Conservation (phyloP, 305 asterid genomes). For the Fraxinus xanthoxyloides region DNA sequence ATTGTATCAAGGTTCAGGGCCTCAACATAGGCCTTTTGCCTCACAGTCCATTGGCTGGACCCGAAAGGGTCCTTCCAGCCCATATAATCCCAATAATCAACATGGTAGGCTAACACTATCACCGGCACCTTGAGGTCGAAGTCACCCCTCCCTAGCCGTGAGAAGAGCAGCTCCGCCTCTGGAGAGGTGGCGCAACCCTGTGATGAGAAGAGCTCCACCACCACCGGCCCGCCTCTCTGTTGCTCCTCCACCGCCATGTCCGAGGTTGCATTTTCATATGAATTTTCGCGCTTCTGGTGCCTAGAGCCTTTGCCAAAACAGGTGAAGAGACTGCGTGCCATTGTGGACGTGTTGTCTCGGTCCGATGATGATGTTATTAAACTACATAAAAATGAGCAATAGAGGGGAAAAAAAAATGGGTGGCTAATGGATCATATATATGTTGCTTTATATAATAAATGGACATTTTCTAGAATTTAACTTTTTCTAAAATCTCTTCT, state of each 20-base stretch:
- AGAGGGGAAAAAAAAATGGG: background rate
- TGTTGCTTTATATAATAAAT: background rate
- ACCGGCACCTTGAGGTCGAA: conserved; percentile 59
- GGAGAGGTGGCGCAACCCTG: conserved; percentile 92
- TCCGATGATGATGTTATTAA: conserved; percentile 2
- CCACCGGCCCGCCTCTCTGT: conserved; percentile 59
- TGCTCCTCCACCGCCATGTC: conserved; percentile 57
- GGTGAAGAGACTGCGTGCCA: conserved; percentile 78
- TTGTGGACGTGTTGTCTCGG: conserved; percentile 40
- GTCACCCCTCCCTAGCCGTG: conserved; percentile 88
- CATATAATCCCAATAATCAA: conserved; percentile 84
- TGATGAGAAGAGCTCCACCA: conserved; percentile 85
- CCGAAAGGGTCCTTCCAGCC: conserved; percentile 93
- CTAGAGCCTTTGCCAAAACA: conserved; percentile 56
- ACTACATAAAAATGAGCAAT: background rate
- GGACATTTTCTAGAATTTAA: background rate
- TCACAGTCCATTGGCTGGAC: conserved; percentile 79
- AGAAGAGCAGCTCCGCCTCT: conserved; percentile 79
- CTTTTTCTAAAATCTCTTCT: background rate
- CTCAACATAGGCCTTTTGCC: conserved; percentile 84
- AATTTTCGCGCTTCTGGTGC: background rate
- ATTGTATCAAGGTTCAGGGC: conserved; percentile 65
- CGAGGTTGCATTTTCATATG: conserved; percentile 37
- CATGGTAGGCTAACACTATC: conserved; percentile 69
- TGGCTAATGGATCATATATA: conserved; percentile 14